Evolutionary conservation across 345 rosid genomes (phyloP).

Genomic region (Mallotus nudiflorus): DNA sequence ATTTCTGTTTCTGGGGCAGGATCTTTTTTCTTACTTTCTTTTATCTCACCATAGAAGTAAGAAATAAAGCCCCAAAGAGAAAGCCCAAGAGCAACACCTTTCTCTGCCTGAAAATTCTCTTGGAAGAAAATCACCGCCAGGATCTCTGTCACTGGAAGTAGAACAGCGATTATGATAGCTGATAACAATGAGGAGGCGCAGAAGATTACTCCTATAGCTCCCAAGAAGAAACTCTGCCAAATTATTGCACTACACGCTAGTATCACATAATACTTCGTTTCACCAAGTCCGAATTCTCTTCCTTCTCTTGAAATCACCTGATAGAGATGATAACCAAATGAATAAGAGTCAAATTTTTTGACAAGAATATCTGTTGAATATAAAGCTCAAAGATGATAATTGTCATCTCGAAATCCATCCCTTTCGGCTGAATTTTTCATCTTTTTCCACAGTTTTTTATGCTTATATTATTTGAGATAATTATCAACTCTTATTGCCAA

Average conservation of each 20-base stretch:
- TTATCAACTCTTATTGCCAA: too few species aligned
- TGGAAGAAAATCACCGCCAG: conserved; percentile 63
- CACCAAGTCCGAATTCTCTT: conserved; percentile 51
- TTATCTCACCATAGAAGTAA: conserved; percentile 67
- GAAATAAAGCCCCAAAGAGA: conserved; percentile 75
- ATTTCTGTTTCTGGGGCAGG: conserved; percentile 24
- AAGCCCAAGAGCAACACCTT: conserved; percentile 65
- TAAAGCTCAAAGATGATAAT: too few species aligned
- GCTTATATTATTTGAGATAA: too few species aligned
- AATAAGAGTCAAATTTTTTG: too few species aligned
- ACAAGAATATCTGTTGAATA: too few species aligned
- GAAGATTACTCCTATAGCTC: conserved; percentile 60
- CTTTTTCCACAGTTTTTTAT: too few species aligned
- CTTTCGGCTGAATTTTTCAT: too few species aligned
- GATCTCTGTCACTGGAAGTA: conserved; percentile 60
- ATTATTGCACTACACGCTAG: conserved; percentile 36
- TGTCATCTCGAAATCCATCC: too few species aligned
- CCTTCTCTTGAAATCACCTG: conserved; percentile 72
- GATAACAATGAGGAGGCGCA: conserved; percentile 58
- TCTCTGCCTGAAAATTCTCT: conserved; percentile 65
- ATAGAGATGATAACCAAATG: neutral
- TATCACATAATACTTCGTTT: conserved; percentile 47
- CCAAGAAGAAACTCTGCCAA: conserved; percentile 62
- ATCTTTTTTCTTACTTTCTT: conserved; percentile 28
- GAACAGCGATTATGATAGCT: conserved; percentile 46